These are phyloP conservation scores for Parastagonospora nodorum DNA, from an alignment of 2,329 filamentous ascomycete species.

Conservation along the genomic window DNA sequence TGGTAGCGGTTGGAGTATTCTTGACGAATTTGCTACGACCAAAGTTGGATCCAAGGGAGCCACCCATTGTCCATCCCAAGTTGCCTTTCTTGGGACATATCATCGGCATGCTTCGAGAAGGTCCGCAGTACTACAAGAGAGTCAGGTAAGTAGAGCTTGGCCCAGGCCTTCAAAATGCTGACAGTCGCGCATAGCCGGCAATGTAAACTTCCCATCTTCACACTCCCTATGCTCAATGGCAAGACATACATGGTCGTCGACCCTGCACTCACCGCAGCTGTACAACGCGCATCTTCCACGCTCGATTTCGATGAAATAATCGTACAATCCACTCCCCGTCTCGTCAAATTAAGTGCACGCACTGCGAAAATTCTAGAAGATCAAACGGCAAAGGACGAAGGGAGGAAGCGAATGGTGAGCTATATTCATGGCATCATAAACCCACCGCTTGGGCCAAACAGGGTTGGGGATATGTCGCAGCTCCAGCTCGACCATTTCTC, in stretches of 20 bases:
- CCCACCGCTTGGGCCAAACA: constrained; percentile 36
- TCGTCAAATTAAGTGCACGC: constrained; percentile 43
- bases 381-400: constrained; percentile 31
- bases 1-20: constrained; percentile 7
- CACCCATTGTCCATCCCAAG: constrained; percentile 47
- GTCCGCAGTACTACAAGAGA: constrained; percentile 41
- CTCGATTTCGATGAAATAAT: constrained; percentile 53
- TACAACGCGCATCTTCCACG: constrained; percentile 47
- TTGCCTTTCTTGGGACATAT: constrained; percentile 56
- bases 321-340: constrained; percentile 44
- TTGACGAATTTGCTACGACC: constrained; percentile 12
- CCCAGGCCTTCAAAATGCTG: not conserved
- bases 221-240: constrained; percentile 51
- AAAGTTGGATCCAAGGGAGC: constrained; percentile 46
- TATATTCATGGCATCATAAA: constrained; percentile 43
- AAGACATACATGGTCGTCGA: constrained; percentile 54
- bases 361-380: constrained; percentile 34
- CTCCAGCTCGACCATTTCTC: constrained; percentile 45
- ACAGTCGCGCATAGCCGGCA: constrained; percentile 14
- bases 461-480: constrained; percentile 41
- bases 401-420: constrained; percentile 34
- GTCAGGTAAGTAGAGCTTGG: constrained; percentile 41
- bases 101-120: constrained; percentile 48
- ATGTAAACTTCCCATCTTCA: constrained; percentile 44
- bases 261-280: constrained; percentile 46